phyloP scores from a whole-genome alignment of 345 rosid genomes.

The Citrus cavaleriei region DNA sequence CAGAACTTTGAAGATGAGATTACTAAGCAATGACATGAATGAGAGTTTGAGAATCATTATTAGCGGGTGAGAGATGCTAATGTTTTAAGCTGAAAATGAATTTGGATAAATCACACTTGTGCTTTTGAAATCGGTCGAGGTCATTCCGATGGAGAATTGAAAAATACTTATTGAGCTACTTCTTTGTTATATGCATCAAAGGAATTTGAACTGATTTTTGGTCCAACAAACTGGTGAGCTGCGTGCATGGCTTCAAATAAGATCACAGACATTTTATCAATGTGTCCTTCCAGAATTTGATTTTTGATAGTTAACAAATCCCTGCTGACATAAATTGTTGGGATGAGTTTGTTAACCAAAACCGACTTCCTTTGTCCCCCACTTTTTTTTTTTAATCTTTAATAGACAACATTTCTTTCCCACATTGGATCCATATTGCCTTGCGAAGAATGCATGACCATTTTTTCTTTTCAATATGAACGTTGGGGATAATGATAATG shows the following conservation, averaged over 20 bases:
- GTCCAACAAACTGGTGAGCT: neutral
- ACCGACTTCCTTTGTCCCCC: neutral
- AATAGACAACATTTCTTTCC: neutral
- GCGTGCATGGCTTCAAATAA: neutral
- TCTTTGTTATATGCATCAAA: neutral
- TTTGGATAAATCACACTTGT: neutral
- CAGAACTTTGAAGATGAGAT: neutral
- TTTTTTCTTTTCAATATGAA: neutral
- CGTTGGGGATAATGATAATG: conserved; percentile 21
- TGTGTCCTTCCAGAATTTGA: neutral
- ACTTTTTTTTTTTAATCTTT: neutral
- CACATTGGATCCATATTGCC: neutral
- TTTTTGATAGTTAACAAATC: neutral
- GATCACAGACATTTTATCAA: neutral
- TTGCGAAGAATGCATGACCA: neutral
- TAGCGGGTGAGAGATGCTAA: neutral
- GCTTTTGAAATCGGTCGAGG: neutral
- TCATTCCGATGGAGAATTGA: neutral
- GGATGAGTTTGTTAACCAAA: neutral
- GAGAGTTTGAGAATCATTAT: neutral
- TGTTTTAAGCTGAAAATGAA: neutral
- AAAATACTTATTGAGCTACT: neutral
- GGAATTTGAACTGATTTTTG: neutral
- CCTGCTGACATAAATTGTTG: neutral
- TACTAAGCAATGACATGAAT: neutral